Base-by-base conservation (phyloP, 176 grass and related monocot genomes). In the Eremochloa ophiuroides region DNA sequence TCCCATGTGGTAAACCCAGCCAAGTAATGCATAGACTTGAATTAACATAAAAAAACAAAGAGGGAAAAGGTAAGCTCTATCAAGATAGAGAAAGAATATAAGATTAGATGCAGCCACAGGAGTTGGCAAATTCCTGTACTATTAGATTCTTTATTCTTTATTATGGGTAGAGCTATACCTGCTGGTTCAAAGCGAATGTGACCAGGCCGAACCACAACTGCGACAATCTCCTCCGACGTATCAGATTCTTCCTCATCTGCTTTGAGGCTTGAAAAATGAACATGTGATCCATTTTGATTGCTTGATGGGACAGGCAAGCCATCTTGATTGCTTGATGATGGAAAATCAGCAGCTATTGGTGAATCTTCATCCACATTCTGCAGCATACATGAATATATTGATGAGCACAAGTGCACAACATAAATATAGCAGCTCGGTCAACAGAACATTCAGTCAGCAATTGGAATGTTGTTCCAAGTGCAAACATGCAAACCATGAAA, bases 161-260 rank as follows among this genome's bases (percentile, higher is more conserved):
- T n/a, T n/a, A 27, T 23, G 11, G 62, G 73, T 23, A 84, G 56
- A 86, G 59, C 15, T 18, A 79, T 91, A 98, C 95, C 95, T 86
- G 82, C 77, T 73, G 84, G 71, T 34, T 91, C 95, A 84, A 98
- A 98, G n/a, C 92, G 92, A 83, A 98, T 98, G 69, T 98, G 86
- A 84, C 95, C 95, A 74, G 95, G 95, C 29, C 88, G 74, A 91
- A 95, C 88, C 34, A 89, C 75, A 66, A 92, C 68, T 69, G 92
- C 81, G 89, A 98, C 84, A 81, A 89, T 77, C 47, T 89, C 90
- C n/a, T 94, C 87, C 42, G 82, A 83, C 26, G 48, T 80, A 70
- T 91, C 90, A 51, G 82, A 66, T 81, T 89, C 82, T 74, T 89
- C 65, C 17, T 77, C 67, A 10, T 75, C 58, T 78, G 70, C 41